A percentile compares a stretch with the other conserved stretches of the same genome.
Evolutionary conservation across 2,329 filamentous ascomycete species (phyloP).

Genomic region (Neofusicoccum sp.): DNA sequence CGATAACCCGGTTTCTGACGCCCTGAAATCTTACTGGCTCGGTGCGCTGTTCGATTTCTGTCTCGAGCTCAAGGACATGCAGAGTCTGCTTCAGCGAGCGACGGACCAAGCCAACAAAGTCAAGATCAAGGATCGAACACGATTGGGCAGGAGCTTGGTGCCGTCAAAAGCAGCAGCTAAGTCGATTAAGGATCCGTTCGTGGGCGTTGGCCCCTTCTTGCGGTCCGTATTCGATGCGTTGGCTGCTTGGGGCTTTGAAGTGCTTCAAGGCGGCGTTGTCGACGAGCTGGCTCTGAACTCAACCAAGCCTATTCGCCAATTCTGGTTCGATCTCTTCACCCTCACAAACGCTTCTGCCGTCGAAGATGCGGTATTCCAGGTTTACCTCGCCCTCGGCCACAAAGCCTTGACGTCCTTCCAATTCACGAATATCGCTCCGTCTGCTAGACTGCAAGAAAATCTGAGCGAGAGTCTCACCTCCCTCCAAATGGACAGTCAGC

Average conservation of each 20-base stretch:
- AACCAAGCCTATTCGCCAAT: slow-evolving; percentile 31
- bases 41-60: slow-evolving; percentile 13
- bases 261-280: slow-evolving; percentile 5
- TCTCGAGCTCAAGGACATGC: slow-evolving; percentile 8
- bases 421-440: slow-evolving; percentile 20
- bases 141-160: slow-evolving; percentile 23
- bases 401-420: slow-evolving; percentile 21
- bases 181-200: slow-evolving; percentile 19
- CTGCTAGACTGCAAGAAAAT: slow-evolving; percentile 25
- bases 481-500: slow-evolving; percentile 68
- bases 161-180: slow-evolving; percentile 15
- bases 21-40: slow-evolving; percentile 4
- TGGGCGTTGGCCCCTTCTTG: slow-evolving; percentile 21
- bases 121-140: slow-evolving; percentile 20
- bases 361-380: slow-evolving; percentile 55
- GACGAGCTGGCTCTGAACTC: slow-evolving; percentile 18
- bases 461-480: slow-evolving; percentile 28
- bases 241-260: slow-evolving; percentile 6
- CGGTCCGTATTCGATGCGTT: slow-evolving; percentile 2
- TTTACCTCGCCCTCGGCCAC: slow-evolving; percentile 46
- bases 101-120: neutral
- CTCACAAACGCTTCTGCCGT: slow-evolving; percentile 33
- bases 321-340: slow-evolving; percentile 49
- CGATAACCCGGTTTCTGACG: neutral
- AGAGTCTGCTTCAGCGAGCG: neutral